Percentiles rank a stretch among this genome's conserved stretches.
Conservation (phyloP, 345 rosid species). For the Salix dunnii region DNA sequence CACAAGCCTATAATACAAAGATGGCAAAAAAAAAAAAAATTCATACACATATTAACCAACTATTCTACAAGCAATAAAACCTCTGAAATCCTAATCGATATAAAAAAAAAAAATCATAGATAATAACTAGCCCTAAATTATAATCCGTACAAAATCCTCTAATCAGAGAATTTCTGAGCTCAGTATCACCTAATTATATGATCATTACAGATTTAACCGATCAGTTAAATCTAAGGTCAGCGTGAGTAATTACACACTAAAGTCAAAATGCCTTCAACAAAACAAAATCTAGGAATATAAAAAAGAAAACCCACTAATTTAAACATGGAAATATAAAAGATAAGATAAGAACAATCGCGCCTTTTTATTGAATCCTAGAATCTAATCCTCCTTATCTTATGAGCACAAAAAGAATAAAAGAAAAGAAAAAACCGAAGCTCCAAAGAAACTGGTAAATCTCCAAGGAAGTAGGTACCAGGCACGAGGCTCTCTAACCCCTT, state of each 20-base stretch:
- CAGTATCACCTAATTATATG: neutral
- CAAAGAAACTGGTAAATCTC: neutral
- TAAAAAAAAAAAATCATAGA: neutral
- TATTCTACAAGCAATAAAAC: neutral
- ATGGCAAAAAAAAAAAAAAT: neutral
- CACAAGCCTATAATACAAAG: conserved; percentile 20
- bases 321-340: neutral
- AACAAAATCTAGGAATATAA: neutral
- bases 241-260: neutral
- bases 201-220: neutral
- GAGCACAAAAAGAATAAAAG: neutral
- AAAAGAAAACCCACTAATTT: neutral
- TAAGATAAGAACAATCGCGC: neutral
- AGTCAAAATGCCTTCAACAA: neutral
- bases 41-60: neutral
- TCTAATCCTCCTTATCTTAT: neutral
- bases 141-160: neutral
- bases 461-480: neutral
- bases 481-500: neutral
- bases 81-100: neutral
- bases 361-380: neutral
- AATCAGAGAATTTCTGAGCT: neutral
- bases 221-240: neutral
- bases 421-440: neutral
- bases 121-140: neutral